These are phyloP conservation scores for Brassica hybrid DNA, from an alignment of 441 rosid species.

Conservation along the genomic window DNA sequence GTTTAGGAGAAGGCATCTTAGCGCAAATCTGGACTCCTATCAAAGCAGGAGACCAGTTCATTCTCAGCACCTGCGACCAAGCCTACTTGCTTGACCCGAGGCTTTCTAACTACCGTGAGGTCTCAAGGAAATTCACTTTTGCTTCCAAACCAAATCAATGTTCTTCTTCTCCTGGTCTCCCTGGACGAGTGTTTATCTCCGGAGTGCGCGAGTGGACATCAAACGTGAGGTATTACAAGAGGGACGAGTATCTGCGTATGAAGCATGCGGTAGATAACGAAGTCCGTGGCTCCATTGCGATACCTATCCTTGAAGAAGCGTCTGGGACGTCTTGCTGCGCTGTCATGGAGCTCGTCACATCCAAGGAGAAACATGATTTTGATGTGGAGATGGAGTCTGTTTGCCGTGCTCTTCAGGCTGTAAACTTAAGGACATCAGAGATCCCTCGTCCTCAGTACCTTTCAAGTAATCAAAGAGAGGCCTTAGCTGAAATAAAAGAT, in stretches of 20 bases:
- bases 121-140: slow-evolving; percentile 74
- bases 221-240: slow-evolving; percentile 61
- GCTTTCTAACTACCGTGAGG: slow-evolving; percentile 86
- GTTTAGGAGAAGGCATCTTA: slow-evolving; percentile 76
- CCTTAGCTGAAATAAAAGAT: slow-evolving; percentile 77
- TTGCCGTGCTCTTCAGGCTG: slow-evolving; percentile 72
- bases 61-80: slow-evolving; percentile 74
- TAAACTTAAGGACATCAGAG: slow-evolving; percentile 62
- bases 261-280: slow-evolving; percentile 47
- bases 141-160: slow-evolving; percentile 63
- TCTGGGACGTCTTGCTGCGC: slow-evolving; percentile 58
- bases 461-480: slow-evolving; percentile 66
- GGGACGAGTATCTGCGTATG: not conserved
- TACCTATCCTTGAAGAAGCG: slow-evolving; percentile 70
- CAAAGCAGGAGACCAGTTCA: slow-evolving; percentile 60
- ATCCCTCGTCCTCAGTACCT: slow-evolving; percentile 74
- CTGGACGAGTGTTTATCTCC: slow-evolving; percentile 85
- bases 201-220: slow-evolving; percentile 93
- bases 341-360: slow-evolving; percentile 85
- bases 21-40: slow-evolving; percentile 88
- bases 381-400: slow-evolving; percentile 72
- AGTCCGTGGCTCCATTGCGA: slow-evolving; percentile 76
- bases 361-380: slow-evolving; percentile 74
- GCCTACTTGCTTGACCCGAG: slow-evolving; percentile 80
- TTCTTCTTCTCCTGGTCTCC: slow-evolving; percentile 67